These are phyloP conservation scores for Verticillium nonalfalfae DNA, from an alignment of 2,329 filamentous ascomycete species.

Conservation along the genomic window DNA sequence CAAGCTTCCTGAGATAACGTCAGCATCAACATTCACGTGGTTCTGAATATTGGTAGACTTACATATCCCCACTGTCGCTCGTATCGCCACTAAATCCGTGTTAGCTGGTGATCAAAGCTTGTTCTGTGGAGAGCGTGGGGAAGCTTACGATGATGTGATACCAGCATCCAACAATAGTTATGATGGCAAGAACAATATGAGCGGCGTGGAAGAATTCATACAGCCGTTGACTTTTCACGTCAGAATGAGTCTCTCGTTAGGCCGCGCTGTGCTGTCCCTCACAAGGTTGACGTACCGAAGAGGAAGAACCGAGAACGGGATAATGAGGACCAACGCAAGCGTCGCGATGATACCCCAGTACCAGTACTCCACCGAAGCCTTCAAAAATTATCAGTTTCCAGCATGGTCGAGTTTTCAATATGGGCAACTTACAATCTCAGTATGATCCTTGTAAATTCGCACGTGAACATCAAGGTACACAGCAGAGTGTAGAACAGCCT, in stretches of 20 bases:
- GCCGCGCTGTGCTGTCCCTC: not conserved
- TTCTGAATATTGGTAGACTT: not conserved
- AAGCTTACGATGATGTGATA: conserved; percentile 27
- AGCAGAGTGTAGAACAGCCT: conserved; percentile 40
- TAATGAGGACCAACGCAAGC: conserved; percentile 20
- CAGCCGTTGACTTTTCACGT: conserved; percentile 11
- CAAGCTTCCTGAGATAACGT: conserved; percentile 14
- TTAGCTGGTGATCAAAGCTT: not conserved
- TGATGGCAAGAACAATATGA: conserved; percentile 32
- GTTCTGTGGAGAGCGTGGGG: not conserved
- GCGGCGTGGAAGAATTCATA: conserved; percentile 38
- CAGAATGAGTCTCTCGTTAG: not conserved
- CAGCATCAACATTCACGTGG: not conserved
- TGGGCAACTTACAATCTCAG: not conserved
- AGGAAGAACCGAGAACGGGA: conserved; percentile 24
- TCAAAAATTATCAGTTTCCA: not conserved
- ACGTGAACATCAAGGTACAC: conserved; percentile 28
- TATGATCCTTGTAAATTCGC: conserved; percentile 1
- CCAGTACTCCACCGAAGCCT: conserved; percentile 26
- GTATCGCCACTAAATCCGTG: conserved; percentile 17
- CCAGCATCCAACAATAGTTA: conserved; percentile 34
- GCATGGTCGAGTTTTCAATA: not conserved
- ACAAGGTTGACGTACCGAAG: conserved; percentile 17
- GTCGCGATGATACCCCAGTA: conserved; percentile 35
- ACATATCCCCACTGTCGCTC: conserved; percentile 33